Percentiles rank a stretch among this genome's conserved stretches.
These are phyloP conservation scores for Lactarius psammicola DNA, from an alignment of 768 basidiomycete species.

Conservation along the genomic window DNA sequence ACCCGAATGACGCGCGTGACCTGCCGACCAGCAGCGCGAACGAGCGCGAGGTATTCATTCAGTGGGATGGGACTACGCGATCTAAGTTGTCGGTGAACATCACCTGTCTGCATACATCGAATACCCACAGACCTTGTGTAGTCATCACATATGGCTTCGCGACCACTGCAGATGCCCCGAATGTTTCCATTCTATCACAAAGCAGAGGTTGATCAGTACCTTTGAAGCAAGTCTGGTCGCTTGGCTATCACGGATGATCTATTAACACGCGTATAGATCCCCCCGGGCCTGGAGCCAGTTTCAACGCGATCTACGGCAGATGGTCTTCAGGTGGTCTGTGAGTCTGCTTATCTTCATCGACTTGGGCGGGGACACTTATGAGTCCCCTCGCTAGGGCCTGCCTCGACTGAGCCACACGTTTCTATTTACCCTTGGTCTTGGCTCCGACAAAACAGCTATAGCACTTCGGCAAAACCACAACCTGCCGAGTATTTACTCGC, in stretches of 20 bases:
- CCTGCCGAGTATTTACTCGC: slow-evolving; percentile 46
- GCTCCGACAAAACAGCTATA: slow-evolving; percentile 76
- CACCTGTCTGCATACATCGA: slow-evolving; percentile 2
- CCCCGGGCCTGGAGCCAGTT: slow-evolving; percentile 64
- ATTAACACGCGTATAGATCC: slow-evolving; percentile 53
- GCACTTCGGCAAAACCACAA: slow-evolving; percentile 46
- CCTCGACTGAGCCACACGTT: slow-evolving; percentile 58
- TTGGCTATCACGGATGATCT: not conserved
- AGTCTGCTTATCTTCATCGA: slow-evolving; percentile 29
- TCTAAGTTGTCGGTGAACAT: slow-evolving; percentile 67
- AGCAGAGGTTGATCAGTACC: slow-evolving; percentile 86
- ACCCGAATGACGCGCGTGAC: slow-evolving; percentile 12
- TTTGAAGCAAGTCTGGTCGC: slow-evolving; percentile 55
- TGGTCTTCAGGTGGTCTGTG: slow-evolving; percentile 77
- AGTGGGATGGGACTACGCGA: slow-evolving; percentile 71
- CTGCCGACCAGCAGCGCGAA: slow-evolving; percentile 47
- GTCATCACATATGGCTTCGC: slow-evolving; percentile 87
- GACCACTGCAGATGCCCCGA: slow-evolving; percentile 89
- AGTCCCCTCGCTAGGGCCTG: slow-evolving; percentile 42
- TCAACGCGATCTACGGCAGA: slow-evolving; percentile 52
- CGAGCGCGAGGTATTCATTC: slow-evolving; percentile 59
- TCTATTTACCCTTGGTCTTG: slow-evolving; percentile 89
- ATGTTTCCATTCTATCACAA: slow-evolving; percentile 86
- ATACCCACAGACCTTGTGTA: slow-evolving; percentile 35
- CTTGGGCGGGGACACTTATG: not conserved